phyloP scores from a whole-genome alignment of 169 alveolate species.

The Eimeria necatrix region DNA sequence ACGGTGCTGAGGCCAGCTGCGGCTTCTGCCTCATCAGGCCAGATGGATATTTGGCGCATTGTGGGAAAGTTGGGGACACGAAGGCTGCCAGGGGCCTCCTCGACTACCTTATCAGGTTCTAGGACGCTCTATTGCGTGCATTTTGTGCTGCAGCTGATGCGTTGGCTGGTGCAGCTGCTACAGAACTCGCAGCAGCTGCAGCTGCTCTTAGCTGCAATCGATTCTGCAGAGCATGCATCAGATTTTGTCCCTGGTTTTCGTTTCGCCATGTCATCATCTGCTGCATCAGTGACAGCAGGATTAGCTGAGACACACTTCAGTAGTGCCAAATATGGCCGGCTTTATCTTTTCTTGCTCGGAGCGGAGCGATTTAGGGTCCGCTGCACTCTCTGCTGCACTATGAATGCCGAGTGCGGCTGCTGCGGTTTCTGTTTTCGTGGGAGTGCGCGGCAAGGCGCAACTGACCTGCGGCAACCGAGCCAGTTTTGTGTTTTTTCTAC shows the following conservation, averaged over 20 bases:
- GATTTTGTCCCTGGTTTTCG: not conserved
- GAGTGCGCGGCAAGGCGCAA: too few relatives aligned
- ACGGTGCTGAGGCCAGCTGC: conserved; percentile 71
- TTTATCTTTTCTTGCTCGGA: not conserved
- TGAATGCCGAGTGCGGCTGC: not conserved
- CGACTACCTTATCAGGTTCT: conserved; percentile 58
- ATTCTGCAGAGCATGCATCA: not conserved
- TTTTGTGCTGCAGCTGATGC: not conserved
- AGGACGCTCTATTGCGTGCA: not conserved
- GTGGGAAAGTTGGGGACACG: conserved; percentile 68
- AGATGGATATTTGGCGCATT: conserved; percentile 72
- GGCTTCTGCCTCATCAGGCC: conserved; percentile 76
- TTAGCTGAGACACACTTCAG: not conserved
- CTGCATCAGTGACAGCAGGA: conserved; percentile 2
- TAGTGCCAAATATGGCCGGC: not conserved
- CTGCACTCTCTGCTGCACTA: too few relatives aligned
- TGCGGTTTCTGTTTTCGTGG: not conserved
- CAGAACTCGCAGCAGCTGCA: not conserved
- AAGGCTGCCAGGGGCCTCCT: conserved; percentile 70
- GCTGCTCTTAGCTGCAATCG: not conserved
- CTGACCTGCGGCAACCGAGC: too few relatives aligned
- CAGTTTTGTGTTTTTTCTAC: too few relatives aligned
- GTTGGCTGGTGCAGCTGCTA: not conserved
- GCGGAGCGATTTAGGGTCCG: not conserved
- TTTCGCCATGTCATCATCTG: not conserved